phyloP scores from a whole-genome alignment of 345 rosid species.

The Moricandia arvensis region DNA sequence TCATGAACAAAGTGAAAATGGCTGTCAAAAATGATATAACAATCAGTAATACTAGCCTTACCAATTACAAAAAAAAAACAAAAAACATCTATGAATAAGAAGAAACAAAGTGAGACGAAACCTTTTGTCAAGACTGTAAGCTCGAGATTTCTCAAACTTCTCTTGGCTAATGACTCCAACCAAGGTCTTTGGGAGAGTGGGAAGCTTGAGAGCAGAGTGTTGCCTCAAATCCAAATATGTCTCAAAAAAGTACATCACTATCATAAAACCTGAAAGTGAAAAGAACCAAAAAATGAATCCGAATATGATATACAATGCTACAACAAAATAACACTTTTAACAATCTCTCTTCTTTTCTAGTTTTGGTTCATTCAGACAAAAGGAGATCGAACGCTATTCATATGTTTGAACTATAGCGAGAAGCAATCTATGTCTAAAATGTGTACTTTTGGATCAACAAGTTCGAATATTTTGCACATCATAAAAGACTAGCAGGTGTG shows the following conservation, averaged over 20 bases:
- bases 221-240: conserved; percentile 84
- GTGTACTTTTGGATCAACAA: not conserved
- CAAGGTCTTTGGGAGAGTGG: conserved; percentile 82
- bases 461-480: not conserved
- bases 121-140: conserved; percentile 99
- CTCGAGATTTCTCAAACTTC: conserved; percentile 86
- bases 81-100: conserved; percentile 12
- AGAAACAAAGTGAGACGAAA: conserved; percentile 18
- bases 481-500: not conserved
- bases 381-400: not conserved
- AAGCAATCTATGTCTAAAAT: not conserved
- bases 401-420: not conserved
- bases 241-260: conserved; percentile 85
- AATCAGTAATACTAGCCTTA: not conserved
- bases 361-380: not conserved
- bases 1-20: conserved; percentile 85
- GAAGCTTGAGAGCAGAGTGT: conserved; percentile 76
- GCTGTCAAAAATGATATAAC: conserved; percentile 47
- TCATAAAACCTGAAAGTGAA: conserved; percentile 72
- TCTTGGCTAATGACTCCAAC: conserved; percentile 90
- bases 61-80: not conserved
- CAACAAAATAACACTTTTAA: not conserved
- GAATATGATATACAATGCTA: not conserved
- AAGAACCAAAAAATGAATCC: not conserved
- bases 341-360: not conserved